A percentile compares a stretch with the other conserved stretches of the same genome.
phyloP scores from a whole-genome alignment of 257 asterid genomes.

The Scutellaria minor region DNA sequence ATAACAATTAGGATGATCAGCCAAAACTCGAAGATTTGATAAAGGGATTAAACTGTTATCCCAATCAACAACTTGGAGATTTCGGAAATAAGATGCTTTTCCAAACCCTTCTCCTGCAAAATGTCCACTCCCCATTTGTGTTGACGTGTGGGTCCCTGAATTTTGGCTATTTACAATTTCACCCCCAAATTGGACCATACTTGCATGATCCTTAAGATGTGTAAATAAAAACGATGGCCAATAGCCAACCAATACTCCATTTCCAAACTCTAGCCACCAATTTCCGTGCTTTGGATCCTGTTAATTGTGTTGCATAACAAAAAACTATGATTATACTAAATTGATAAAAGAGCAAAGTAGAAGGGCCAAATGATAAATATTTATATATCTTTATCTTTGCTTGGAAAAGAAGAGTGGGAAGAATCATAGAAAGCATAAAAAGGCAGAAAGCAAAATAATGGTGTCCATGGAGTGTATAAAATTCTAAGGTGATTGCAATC shows the following conservation, averaged over 20 bases:
- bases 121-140: conserved; percentile 74
- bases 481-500: conserved; percentile 36
- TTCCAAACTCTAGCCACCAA: conserved; percentile 71
- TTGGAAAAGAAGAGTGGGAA: conserved; percentile 52
- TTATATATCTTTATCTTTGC: conserved; percentile 45
- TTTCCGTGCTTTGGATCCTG: conserved; percentile 72
- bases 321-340: background rate
- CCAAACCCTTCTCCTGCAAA: conserved; percentile 66
- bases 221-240: conserved; percentile 65
- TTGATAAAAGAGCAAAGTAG: conserved; percentile 27
- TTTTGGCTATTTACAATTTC: conserved; percentile 54
- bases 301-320: background rate
- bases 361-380: conserved; percentile 29
- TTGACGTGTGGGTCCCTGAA: conserved; percentile 48
- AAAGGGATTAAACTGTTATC: conserved; percentile 55
- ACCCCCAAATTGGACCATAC: conserved; percentile 62
- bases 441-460: conserved; percentile 53
- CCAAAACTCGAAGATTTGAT: conserved; percentile 57
- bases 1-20: conserved; percentile 58
- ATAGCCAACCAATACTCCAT: conserved; percentile 59
- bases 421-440: conserved; percentile 59
- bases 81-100: conserved; percentile 61
- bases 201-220: conserved; percentile 55
- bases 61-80: conserved; percentile 57
- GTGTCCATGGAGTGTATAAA: conserved; percentile 39